These are phyloP conservation scores for Aureobasidium zeae DNA, from an alignment of 2,329 filamentous ascomycete genomes.

Conservation along the genomic window DNA sequence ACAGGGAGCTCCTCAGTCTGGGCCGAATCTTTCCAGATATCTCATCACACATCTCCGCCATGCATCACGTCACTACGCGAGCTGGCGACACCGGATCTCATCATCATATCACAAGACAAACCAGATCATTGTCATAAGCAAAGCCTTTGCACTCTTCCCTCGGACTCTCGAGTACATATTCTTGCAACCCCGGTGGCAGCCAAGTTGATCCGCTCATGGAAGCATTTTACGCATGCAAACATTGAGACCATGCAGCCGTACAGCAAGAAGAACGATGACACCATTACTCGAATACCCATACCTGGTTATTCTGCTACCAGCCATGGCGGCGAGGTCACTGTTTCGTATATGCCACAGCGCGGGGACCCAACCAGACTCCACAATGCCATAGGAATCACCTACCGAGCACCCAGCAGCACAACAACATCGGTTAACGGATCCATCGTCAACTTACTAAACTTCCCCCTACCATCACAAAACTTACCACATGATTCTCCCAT, in stretches of 20 bases:
- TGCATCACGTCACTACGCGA: conserved; percentile 50
- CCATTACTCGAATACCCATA: conserved; percentile 44
- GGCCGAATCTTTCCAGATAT: conserved; percentile 52
- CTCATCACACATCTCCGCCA: conserved; percentile 46
- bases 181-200: conserved; percentile 57
- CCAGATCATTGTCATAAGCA: conserved; percentile 63
- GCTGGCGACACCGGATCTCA: conserved; percentile 45
- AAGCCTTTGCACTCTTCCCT: conserved; percentile 55
- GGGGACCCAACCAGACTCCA: conserved; percentile 53
- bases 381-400: conserved; percentile 63
- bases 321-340: conserved; percentile 56
- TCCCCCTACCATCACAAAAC: conserved; percentile 21
- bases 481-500: conserved; percentile 16
- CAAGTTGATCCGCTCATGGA: conserved; percentile 57
- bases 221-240: conserved; percentile 50
- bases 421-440: conserved; percentile 28
- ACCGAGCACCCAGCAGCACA: conserved; percentile 47
- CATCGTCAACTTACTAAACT: conserved; percentile 32
- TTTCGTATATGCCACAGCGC: conserved; percentile 56
- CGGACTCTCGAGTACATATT: conserved; percentile 49
- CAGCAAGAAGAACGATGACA: conserved; percentile 30
- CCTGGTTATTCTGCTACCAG: conserved; percentile 45
- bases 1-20: conserved; percentile 51
- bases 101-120: conserved; percentile 53
- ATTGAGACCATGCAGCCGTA: conserved; percentile 39